phyloP scores from a whole-genome alignment of 139 green algal genomes.

The Trebouxia sp. region DNA sequence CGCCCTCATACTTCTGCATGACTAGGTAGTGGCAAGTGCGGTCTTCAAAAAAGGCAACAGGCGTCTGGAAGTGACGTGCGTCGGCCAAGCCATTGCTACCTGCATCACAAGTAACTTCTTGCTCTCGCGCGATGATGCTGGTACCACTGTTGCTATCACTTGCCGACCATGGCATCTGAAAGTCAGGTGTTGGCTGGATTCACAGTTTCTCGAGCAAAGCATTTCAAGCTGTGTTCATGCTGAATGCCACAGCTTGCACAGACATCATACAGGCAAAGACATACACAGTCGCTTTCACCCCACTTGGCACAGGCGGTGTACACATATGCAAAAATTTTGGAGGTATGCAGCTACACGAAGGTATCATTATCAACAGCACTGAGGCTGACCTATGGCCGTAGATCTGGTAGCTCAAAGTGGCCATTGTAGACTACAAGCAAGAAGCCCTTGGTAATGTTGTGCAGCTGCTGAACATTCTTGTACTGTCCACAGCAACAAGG shows the following conservation, averaged over 20 bases:
- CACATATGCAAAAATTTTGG: no score
- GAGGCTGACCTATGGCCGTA: constrained; percentile 84
- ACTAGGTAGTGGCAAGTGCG: constrained; percentile 55
- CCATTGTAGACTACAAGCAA: constrained; percentile 88
- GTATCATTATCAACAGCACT: neutral
- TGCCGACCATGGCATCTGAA: no score
- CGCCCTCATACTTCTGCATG: constrained; percentile 87
- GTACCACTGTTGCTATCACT: no score
- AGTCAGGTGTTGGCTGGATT: no score
- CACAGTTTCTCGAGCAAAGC: no score
- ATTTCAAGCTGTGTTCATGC: no score
- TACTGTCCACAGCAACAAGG: neutral
- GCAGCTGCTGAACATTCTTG: neutral
- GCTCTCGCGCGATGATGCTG: no score
- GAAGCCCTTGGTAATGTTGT: constrained; percentile 66
- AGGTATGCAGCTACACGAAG: neutral
- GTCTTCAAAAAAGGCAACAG: constrained; percentile 87
- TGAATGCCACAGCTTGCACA: no score
- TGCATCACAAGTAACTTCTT: neutral
- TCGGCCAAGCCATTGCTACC: constrained; percentile 88
- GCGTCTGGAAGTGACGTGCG: constrained; percentile 84
- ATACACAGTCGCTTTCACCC: no score
- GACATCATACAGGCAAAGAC: no score
- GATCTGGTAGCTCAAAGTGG: constrained; percentile 90
- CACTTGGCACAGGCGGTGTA: no score